phyloP scores from a whole-genome alignment of 2,329 filamentous ascomycete genomes.

The Elsinoe fawcettii region DNA sequence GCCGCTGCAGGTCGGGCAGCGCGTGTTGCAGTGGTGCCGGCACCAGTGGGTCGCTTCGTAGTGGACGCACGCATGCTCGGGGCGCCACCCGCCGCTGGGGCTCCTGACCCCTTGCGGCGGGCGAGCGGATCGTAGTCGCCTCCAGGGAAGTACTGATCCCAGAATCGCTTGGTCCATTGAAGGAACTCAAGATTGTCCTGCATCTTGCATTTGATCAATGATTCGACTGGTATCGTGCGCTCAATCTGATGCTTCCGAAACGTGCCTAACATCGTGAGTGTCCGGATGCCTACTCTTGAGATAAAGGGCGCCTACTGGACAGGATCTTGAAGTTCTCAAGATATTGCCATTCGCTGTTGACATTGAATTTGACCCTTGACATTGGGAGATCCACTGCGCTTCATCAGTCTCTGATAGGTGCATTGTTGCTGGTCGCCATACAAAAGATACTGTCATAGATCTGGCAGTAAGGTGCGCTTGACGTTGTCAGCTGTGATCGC shows the following conservation, averaged over 20 bases:
- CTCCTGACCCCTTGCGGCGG: constrained; percentile 69
- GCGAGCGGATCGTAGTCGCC: constrained; percentile 90
- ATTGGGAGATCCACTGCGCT: constrained; percentile 77
- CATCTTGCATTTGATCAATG: constrained; percentile 97
- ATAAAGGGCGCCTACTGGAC: constrained; percentile 59
- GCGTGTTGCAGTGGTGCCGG: constrained; percentile 37
- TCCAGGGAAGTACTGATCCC: constrained; percentile 96
- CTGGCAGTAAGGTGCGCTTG: constrained; percentile 88
- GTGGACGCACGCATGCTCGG: constrained; percentile 51
- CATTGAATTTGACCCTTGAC: constrained; percentile 95
- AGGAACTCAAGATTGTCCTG: constrained; percentile 99
- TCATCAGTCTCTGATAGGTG: constrained; percentile 8
- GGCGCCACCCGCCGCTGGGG: constrained; percentile 43
- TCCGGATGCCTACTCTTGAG: background rate
- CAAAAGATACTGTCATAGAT: constrained; percentile 97
- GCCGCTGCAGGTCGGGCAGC: constrained; percentile 36
- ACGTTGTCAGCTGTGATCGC: constrained; percentile 17
- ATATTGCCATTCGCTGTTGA: constrained; percentile 93
- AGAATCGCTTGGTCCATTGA: constrained; percentile 93
- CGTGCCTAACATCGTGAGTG: constrained; percentile 49
- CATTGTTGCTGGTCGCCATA: constrained; percentile 32
- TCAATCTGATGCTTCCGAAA: constrained; percentile 85
- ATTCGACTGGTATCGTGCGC: constrained; percentile 79
- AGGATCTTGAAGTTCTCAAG: constrained; percentile 97
- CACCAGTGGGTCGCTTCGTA: constrained; percentile 39